These are phyloP conservation scores for Mycena sanguinolenta DNA, from an alignment of 768 basidiomycete species.

Conservation along the genomic window DNA sequence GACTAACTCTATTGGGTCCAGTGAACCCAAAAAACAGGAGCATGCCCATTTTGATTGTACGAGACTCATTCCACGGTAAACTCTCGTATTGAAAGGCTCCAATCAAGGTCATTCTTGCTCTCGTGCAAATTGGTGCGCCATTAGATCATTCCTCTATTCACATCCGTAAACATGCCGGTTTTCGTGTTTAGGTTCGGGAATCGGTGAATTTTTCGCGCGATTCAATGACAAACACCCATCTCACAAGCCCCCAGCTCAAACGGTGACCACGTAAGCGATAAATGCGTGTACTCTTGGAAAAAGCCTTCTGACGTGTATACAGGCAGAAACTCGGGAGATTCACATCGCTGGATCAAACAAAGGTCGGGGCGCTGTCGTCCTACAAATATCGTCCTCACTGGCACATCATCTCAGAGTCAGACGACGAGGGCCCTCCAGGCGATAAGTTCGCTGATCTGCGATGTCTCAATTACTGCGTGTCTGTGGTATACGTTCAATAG, in stretches of 20 bases:
- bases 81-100: neutral
- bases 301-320: too few species aligned
- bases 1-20: neutral
- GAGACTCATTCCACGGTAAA: neutral
- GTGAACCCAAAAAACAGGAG: slow-evolving; percentile 37
- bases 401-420: slow-evolving; percentile 14
- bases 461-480: slow-evolving; percentile 35
- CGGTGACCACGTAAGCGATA: neutral
- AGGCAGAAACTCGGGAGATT: too few species aligned
- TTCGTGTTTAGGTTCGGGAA: slow-evolving; percentile 2
- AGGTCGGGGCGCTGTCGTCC: neutral
- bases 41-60: slow-evolving; percentile 37
- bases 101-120: neutral
- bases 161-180: neutral
- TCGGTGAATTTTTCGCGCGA: too few species aligned
- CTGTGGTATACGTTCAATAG: slow-evolving; percentile 29
- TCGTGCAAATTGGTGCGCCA: slow-evolving; percentile 20
- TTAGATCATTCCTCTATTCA: neutral
- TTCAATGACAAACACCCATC: too few species aligned
- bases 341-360: slow-evolving; percentile 1
- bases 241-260: slow-evolving; percentile 3
- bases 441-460: slow-evolving; percentile 32
- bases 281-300: too few species aligned
- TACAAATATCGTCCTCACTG: too few species aligned
- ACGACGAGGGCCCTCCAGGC: slow-evolving; percentile 34